phyloP scores from a whole-genome alignment of 768 basidiomycete species.

The Mrakia frigida region DNA sequence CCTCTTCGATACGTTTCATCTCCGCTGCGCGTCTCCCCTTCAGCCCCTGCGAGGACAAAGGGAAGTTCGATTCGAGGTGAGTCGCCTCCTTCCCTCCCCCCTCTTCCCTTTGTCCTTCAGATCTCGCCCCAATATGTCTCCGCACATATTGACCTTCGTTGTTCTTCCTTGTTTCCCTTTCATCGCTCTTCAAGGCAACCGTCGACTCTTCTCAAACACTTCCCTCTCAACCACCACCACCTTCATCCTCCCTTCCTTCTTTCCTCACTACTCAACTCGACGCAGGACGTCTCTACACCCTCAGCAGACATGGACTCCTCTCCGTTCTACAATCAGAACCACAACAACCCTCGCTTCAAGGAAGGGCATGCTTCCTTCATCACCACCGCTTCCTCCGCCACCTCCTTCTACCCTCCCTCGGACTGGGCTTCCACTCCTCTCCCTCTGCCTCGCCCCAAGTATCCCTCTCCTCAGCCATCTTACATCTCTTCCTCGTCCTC shows the following conservation, averaged over 20 bases:
- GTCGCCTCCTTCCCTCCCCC: too few species aligned
- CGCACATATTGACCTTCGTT: not conserved
- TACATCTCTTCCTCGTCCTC: slow-evolving; percentile 1
- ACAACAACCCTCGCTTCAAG: not conserved
- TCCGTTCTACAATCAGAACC: not conserved
- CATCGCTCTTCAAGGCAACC: not conserved
- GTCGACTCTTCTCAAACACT: not conserved
- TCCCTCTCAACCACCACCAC: slow-evolving; percentile 1
- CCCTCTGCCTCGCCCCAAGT: not conserved
- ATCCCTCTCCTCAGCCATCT: not conserved
- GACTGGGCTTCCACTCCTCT: slow-evolving; percentile 8
- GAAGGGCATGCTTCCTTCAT: slow-evolving; percentile 2
- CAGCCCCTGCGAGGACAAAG: too few species aligned
- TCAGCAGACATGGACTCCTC: not conserved
- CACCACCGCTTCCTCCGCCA: not conserved
- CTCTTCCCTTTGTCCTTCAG: too few species aligned
- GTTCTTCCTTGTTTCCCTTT: not conserved
- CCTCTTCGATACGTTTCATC: too few species aligned
- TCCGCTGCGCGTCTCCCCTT: too few species aligned
- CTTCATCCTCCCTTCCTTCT: not conserved
- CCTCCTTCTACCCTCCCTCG: slow-evolving; percentile 20
- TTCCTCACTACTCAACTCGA: not conserved
- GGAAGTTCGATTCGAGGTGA: too few species aligned
- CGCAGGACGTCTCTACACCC: not conserved
- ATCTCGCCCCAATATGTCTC: not conserved